Percentiles rank a stretch among this genome's conserved stretches.
Evolutionary conservation across 2,329 filamentous ascomycete genomes (phyloP).

Genomic region (Ceratocystis huliohia): DNA sequence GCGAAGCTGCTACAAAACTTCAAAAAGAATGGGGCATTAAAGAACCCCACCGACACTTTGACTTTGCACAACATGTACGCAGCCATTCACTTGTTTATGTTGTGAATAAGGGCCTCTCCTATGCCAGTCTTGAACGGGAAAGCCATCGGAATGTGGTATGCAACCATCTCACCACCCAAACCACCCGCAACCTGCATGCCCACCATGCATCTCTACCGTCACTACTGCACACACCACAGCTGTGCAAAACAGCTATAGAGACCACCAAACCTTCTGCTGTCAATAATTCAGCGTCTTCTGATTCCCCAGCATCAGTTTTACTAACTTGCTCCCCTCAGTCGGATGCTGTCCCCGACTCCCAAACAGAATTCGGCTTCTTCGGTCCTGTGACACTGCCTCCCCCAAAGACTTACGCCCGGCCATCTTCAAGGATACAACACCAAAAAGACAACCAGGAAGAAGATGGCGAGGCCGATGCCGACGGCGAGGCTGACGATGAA

Average conservation of each 20-base stretch:
- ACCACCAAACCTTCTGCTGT: not conserved
- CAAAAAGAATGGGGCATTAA: slow-evolving; percentile 56
- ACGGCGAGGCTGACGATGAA: slow-evolving; percentile 20
- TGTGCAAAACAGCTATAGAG: not conserved
- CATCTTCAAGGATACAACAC: slow-evolving; percentile 4
- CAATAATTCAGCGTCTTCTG: not conserved
- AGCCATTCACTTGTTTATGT: slow-evolving; percentile 50
- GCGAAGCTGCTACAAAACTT: slow-evolving; percentile 53
- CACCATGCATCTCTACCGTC: not conserved
- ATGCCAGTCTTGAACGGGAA: slow-evolving; percentile 47
- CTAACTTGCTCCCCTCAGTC: slow-evolving; percentile 3
- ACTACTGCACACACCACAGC: not conserved
- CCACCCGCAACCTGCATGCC: not conserved
- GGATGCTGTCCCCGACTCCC: not conserved
- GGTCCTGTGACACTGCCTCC: slow-evolving; percentile 31
- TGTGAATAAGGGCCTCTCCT: slow-evolving; percentile 51
- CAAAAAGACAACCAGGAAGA: slow-evolving; percentile 23
- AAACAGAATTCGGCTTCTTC: slow-evolving; percentile 36
- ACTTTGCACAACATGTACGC: slow-evolving; percentile 53
- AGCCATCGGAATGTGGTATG: slow-evolving; percentile 40
- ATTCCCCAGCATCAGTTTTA: not conserved
- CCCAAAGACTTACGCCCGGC: slow-evolving; percentile 1
- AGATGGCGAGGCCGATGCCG: slow-evolving; percentile 29
- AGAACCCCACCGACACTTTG: slow-evolving; percentile 49
- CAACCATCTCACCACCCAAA: slow-evolving; percentile 3